phyloP scores from a whole-genome alignment of 2,329 filamentous ascomycete genomes.

The Xylaria sp. region DNA sequence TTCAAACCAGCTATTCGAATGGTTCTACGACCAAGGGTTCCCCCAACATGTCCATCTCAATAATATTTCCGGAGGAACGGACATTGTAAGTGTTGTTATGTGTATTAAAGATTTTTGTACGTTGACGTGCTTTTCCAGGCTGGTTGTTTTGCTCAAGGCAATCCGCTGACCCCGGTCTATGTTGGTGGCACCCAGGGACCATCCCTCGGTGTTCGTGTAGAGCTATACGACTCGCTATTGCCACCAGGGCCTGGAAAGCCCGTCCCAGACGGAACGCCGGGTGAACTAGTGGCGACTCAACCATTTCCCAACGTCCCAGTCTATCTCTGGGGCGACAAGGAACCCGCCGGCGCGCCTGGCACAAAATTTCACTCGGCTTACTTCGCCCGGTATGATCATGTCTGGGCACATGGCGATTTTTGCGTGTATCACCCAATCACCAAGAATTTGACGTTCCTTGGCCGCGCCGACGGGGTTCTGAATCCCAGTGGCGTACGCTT shows the following conservation, averaged over 20 bases:
- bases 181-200: slow-evolving; percentile 59
- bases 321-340: slow-evolving; percentile 65
- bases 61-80: slow-evolving; percentile 80
- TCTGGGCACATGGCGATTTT: slow-evolving; percentile 87
- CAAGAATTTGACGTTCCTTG: slow-evolving; percentile 68
- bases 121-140: slow-evolving; percentile 47
- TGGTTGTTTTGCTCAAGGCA: slow-evolving; percentile 66
- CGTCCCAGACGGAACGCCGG: slow-evolving; percentile 65
- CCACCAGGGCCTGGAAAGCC: slow-evolving; percentile 51
- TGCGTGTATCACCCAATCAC: slow-evolving; percentile 72
- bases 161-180: slow-evolving; percentile 71
- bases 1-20: slow-evolving; percentile 76
- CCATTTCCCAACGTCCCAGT: slow-evolving; percentile 80
- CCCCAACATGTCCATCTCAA: slow-evolving; percentile 68
- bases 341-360: slow-evolving; percentile 50
- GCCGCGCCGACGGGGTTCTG: slow-evolving; percentile 77
- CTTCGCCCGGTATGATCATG: slow-evolving; percentile 67
- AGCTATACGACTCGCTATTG: slow-evolving; percentile 68
- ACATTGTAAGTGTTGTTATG: slow-evolving; percentile 64
- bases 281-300: slow-evolving; percentile 73
- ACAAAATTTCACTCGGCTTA: slow-evolving; percentile 65
- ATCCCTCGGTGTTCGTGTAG: slow-evolving; percentile 56
- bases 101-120: neutral
- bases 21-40: slow-evolving; percentile 77
- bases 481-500: slow-evolving; percentile 82